Evolutionary conservation across 2,329 filamentous ascomycete genomes (phyloP).

Genomic region (Aureobasidium musti): DNA sequence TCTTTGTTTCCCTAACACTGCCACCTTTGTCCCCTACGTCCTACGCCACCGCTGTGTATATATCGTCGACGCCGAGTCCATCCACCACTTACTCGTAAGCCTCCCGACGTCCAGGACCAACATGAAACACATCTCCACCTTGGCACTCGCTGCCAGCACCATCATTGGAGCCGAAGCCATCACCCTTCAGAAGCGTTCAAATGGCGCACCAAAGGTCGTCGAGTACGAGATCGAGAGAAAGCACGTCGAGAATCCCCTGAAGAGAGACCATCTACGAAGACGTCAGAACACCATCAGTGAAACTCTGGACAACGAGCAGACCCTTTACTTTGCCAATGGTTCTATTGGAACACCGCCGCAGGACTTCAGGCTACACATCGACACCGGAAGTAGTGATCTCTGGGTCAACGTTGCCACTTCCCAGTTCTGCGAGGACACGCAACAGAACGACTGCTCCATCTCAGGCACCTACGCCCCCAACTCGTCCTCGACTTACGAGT

Average conservation of each 20-base stretch:
- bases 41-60: conserved; percentile 13
- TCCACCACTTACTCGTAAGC: neutral
- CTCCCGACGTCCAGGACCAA: neutral
- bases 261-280: conserved; percentile 51
- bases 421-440: conserved; percentile 56
- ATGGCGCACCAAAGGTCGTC: conserved; percentile 48
- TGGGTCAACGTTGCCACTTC: conserved; percentile 63
- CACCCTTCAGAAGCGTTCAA: conserved; percentile 37
- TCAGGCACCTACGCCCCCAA: conserved; percentile 70
- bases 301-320: conserved; percentile 59
- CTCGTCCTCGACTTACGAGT: conserved; percentile 73
- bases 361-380: conserved; percentile 58
- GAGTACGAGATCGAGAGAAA: conserved; percentile 55
- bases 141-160: conserved; percentile 35
- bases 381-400: conserved; percentile 64
- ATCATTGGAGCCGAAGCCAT: conserved; percentile 37
- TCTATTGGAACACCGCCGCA: conserved; percentile 61
- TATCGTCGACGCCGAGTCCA: conserved; percentile 10
- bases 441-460: conserved; percentile 55
- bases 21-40: conserved; percentile 1
- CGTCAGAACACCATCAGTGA: conserved; percentile 50
- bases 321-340: conserved; percentile 61
- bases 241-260: conserved; percentile 49
- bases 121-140: conserved; percentile 36
- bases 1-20: conserved; percentile 6